phyloP scores from a whole-genome alignment of 371 early-diverging fungal species.

The Rhizopus arrhizus region DNA sequence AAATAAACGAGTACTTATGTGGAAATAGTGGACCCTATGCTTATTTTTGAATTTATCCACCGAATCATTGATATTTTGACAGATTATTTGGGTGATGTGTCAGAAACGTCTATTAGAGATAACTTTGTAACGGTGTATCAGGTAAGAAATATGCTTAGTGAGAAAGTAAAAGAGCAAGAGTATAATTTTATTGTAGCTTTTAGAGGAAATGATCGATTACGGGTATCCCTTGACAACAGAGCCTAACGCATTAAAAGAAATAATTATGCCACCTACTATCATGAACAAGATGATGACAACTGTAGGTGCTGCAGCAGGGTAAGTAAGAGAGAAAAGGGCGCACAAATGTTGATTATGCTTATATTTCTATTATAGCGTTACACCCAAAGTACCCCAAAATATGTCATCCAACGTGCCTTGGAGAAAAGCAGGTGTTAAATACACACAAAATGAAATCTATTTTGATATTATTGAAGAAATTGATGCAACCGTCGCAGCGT shows the following conservation, averaged over 20 bases:
- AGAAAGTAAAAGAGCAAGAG: background rate
- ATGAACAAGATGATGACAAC: slow-evolving; percentile 84
- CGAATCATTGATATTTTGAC: slow-evolving; percentile 77
- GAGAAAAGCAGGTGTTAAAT: slow-evolving; percentile 87
- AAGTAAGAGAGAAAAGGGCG: slow-evolving; percentile 4
- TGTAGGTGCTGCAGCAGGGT: slow-evolving; percentile 73
- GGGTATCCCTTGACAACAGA: slow-evolving; percentile 89
- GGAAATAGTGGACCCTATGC: slow-evolving; percentile 76
- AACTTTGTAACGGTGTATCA: slow-evolving; percentile 93
- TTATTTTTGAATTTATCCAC: slow-evolving; percentile 86
- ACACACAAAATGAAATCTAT: slow-evolving; percentile 90
- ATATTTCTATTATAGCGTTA: slow-evolving; percentile 32
- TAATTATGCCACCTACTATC: slow-evolving; percentile 88
- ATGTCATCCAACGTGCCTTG: slow-evolving; percentile 80
- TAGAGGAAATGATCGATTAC: slow-evolving; percentile 94
- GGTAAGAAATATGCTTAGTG: slow-evolving; percentile 33
- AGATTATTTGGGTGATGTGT: slow-evolving; percentile 82
- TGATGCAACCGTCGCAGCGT: slow-evolving; percentile 81
- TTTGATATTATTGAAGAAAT: slow-evolving; percentile 91
- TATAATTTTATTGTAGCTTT: slow-evolving; percentile 47
- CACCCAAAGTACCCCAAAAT: slow-evolving; percentile 54
- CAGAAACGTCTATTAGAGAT: slow-evolving; percentile 83
- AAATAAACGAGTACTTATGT: background rate
- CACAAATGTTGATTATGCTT: background rate
- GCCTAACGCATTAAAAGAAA: slow-evolving; percentile 78